phyloP scores from a whole-genome alignment of 2,329 filamentous ascomycete species.

The Fusarium lyarnte region DNA sequence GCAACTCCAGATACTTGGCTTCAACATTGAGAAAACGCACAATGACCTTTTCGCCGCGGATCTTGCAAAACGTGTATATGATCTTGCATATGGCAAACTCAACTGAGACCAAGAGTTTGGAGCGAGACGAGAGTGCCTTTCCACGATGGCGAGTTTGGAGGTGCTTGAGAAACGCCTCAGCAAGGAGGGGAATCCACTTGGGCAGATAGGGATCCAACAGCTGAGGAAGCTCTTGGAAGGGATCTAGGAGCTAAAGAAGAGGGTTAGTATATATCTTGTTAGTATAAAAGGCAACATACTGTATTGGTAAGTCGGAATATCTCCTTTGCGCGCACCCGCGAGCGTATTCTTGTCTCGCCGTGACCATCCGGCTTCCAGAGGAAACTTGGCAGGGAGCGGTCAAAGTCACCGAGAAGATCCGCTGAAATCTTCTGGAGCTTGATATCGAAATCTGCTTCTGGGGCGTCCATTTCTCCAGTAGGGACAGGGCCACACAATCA shows the following conservation, averaged over 20 bases:
- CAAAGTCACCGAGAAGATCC: slow-evolving; percentile 68
- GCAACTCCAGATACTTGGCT: slow-evolving; percentile 81
- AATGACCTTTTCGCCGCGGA: slow-evolving; percentile 92
- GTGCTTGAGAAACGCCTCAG: slow-evolving; percentile 78
- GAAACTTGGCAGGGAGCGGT: slow-evolving; percentile 61
- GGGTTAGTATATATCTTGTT: neutral
- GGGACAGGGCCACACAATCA: neutral
- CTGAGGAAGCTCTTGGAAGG: slow-evolving; percentile 95
- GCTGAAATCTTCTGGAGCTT: slow-evolving; percentile 69
- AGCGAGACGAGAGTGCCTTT: slow-evolving; percentile 48
- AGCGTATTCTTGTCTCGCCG: slow-evolving; percentile 54
- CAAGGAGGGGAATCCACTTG: slow-evolving; percentile 76
- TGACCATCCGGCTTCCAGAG: slow-evolving; percentile 62
- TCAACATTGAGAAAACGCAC: slow-evolving; percentile 92
- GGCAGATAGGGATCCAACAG: slow-evolving; percentile 87
- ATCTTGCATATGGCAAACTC: slow-evolving; percentile 79
- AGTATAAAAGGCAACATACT: slow-evolving; percentile 46
- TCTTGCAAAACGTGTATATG: slow-evolving; percentile 92
- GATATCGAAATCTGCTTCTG: slow-evolving; percentile 68
- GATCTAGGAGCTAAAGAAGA: slow-evolving; percentile 69
- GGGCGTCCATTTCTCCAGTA: slow-evolving; percentile 62
- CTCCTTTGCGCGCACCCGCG: slow-evolving; percentile 61
- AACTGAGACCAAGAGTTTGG: slow-evolving; percentile 62
- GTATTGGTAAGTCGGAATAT: slow-evolving; percentile 57
- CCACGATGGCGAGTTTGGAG: slow-evolving; percentile 59